Conservation (phyloP, 2,329 filamentous ascomycete genomes). For the Aspergillus luchuensis region DNA sequence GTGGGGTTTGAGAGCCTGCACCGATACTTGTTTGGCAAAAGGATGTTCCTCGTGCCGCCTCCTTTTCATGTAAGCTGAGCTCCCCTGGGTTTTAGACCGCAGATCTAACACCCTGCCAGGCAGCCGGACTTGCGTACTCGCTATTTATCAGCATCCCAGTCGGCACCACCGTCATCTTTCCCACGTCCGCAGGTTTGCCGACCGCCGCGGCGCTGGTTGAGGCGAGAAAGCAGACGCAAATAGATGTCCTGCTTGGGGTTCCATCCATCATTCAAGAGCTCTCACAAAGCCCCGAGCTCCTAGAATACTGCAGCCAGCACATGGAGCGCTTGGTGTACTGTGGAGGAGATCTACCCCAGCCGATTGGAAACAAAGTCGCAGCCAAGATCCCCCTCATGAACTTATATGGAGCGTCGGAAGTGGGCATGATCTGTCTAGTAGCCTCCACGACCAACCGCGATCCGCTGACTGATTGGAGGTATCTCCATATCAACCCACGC, state of each 20-base stretch:
- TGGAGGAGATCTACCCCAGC: slow-evolving; percentile 41
- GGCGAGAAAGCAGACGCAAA: slow-evolving; percentile 14
- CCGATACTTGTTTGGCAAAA: slow-evolving; percentile 27
- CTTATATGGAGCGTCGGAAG: slow-evolving; percentile 39
- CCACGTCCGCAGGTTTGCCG: slow-evolving; percentile 12
- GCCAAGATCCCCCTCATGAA: slow-evolving; percentile 36
- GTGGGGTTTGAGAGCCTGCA: slow-evolving; percentile 29
- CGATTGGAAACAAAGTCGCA: slow-evolving; percentile 38
- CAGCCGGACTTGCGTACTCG: slow-evolving; percentile 25
- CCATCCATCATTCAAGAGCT: slow-evolving; percentile 37
- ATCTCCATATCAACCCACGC: slow-evolving; percentile 35
- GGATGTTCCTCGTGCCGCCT: slow-evolving; percentile 37
- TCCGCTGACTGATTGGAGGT: slow-evolving; percentile 34
- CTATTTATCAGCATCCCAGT: slow-evolving; percentile 14
- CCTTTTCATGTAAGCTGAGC: slow-evolving; percentile 43
- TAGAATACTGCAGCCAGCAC: slow-evolving; percentile 30
- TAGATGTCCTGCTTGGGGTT: slow-evolving; percentile 18
- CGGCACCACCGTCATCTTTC: slow-evolving; percentile 17
- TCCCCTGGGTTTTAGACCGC: no score
- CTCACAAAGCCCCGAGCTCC: slow-evolving; percentile 24
- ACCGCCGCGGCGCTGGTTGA: slow-evolving; percentile 14
- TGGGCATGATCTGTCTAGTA: slow-evolving; percentile 21
- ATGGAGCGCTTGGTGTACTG: slow-evolving; percentile 38
- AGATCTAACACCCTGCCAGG: neutral
- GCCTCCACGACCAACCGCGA: slow-evolving; percentile 22